These are phyloP conservation scores for Ophiocordyceps camponoti-leonardi DNA, from an alignment of 2,329 filamentous ascomycete species.

Conservation along the genomic window DNA sequence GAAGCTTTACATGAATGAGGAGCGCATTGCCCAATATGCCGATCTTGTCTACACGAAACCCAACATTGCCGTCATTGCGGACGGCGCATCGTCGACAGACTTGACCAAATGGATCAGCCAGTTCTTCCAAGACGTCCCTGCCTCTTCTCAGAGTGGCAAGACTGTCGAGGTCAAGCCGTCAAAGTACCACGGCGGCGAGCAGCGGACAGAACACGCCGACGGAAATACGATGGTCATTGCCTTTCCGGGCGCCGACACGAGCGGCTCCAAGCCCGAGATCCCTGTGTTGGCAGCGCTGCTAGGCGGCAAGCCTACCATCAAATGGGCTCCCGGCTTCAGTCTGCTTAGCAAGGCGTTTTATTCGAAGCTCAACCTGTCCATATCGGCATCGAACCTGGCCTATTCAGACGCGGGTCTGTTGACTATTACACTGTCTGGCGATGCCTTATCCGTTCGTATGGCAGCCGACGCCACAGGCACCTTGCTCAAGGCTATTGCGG, in stretches of 20 bases:
- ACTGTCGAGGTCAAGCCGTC: slow-evolving; percentile 42
- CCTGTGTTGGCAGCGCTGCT: slow-evolving; percentile 77
- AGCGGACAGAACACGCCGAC: slow-evolving; percentile 60
- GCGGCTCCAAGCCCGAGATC: slow-evolving; percentile 75
- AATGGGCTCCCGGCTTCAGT: slow-evolving; percentile 90
- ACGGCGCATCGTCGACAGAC: slow-evolving; percentile 61
- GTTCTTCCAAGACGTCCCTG: slow-evolving; percentile 66
- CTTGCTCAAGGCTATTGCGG: slow-evolving; percentile 63
- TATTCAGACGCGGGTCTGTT: slow-evolving; percentile 94
- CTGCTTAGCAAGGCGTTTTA: slow-evolving; percentile 67
- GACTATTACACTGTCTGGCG: slow-evolving; percentile 63
- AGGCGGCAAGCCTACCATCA: slow-evolving; percentile 79
- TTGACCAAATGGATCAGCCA: slow-evolving; percentile 81
- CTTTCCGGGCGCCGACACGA: slow-evolving; percentile 77
- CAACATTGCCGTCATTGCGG: slow-evolving; percentile 83
- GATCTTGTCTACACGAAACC: slow-evolving; percentile 68
- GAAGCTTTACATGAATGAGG: slow-evolving; percentile 64
- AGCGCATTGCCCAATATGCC: slow-evolving; percentile 60
- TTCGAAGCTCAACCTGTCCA: slow-evolving; percentile 45
- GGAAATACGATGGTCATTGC: slow-evolving; percentile 79
- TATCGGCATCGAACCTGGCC: slow-evolving; percentile 59
- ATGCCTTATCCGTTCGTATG: slow-evolving; percentile 53
- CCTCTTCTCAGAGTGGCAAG: slow-evolving; percentile 32
- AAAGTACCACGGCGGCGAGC: slow-evolving; percentile 92
- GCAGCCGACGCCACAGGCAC: slow-evolving; percentile 65